Evolutionary conservation across 208 protist species (phyloP), one percentile per base, ranked within the genome.

Genomic region (Strigomonas culicis): DNA sequence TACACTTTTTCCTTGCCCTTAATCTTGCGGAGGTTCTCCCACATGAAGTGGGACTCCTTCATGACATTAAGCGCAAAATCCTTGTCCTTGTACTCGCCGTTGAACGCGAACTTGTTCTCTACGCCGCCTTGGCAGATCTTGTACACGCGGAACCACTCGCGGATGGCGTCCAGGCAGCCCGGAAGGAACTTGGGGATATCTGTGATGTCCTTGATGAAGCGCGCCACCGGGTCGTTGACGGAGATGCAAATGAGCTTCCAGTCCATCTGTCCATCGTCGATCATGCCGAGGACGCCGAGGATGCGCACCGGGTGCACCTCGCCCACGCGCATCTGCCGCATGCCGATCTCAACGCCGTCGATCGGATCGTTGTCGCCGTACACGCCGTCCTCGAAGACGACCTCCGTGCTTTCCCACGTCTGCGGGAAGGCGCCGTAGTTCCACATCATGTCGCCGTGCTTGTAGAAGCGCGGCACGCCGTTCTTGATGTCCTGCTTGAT

Each of bases 401-500:
- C 79, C 46, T 95, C 85, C 1, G 93, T 97, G 77, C 93, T 94
- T 70, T 98, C 97, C 94, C 95, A 98, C 59, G 95, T 98, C 77
- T 98, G 97, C 47, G 97, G 97, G 58, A 98, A 86, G 31, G 92
- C 90, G 25, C 97, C 97, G 69, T 98, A 98, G 81, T 98, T 98
- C 80, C 88, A 98, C 86, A 97, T 88, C 88, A 98, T 98, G 68
- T 97, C 89, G 21, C 97, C 97, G 72, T 98, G 84, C 68, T 98
- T 97, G 91, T 98, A 97, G 68, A 97, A 97, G 36, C 97, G 92
- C n/a, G 96, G 88, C 15, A 97, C 69, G 25, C 97, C 97, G 67
- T 98, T 97, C 75, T 98, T 98, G 56, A 96, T 92, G 78, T 98
- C 97, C 72, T 98, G 94, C 82, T 96, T 97, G 73, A 98, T 98